A percentile compares a stretch with the other conserved stretches of the same genome.
phyloP scores from a whole-genome alignment of 768 basidiomycete species.

The Chalciporus chontae region DNA sequence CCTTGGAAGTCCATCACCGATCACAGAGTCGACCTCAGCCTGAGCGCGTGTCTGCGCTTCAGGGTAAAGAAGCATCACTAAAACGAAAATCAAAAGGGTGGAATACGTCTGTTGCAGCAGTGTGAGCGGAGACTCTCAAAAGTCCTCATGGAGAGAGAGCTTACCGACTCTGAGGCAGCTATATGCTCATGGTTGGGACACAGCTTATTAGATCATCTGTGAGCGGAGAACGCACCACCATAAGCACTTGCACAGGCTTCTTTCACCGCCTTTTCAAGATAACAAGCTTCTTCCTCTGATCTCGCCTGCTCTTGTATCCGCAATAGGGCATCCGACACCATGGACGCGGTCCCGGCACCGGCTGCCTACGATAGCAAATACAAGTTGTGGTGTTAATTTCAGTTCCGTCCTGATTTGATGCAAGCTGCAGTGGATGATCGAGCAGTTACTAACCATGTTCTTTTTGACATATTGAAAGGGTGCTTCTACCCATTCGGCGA shows the following conservation, averaged over 20 bases:
- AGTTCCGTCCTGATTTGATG: too few species aligned
- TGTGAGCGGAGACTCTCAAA: constrained; percentile 3
- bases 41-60: constrained; percentile 20
- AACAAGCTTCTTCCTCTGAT: constrained; percentile 5
- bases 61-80: constrained; percentile 26
- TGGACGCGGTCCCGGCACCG: constrained; percentile 19
- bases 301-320: constrained; percentile 7
- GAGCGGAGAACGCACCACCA: constrained; percentile 6
- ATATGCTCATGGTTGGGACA: constrained; percentile 4
- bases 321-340: constrained; percentile 22
- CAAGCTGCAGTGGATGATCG: neutral
- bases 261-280: constrained; percentile 20
- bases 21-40: constrained; percentile 16
- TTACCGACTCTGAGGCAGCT: constrained; percentile 24
- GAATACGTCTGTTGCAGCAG: constrained; percentile 17
- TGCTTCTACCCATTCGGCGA: constrained; percentile 12
- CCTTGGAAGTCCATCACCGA: constrained; percentile 17
- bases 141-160: neutral
- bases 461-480: constrained; percentile 25
- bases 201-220: constrained; percentile 2
- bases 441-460: constrained; percentile 13
- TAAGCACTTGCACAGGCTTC: constrained; percentile 23
- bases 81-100: constrained; percentile 17
- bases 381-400: neutral
- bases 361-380: constrained; percentile 7